phyloP scores from a whole-genome alignment of 148 eudicot species.

The Cornus florida region DNA sequence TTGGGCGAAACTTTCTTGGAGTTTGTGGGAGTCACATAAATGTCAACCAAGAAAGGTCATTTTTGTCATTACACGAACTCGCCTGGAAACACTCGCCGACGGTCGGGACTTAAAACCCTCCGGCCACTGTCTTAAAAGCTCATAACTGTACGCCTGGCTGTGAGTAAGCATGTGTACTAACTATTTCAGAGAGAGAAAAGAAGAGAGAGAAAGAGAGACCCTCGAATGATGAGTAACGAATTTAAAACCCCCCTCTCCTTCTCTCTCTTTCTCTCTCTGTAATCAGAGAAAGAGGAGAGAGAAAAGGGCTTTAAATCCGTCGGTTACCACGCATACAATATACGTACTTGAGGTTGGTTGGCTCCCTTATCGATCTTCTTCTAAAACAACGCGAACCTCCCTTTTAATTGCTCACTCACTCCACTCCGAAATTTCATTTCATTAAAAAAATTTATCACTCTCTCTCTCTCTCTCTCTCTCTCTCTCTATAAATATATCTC shows the following conservation, averaged over 20 bases:
- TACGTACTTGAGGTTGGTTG: background rate
- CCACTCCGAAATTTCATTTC: slow-evolving; percentile 1
- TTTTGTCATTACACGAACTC: background rate
- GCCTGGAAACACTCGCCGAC: background rate
- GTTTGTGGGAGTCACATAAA: background rate
- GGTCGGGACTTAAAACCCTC: background rate
- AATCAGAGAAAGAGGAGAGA: background rate
- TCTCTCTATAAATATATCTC: background rate
- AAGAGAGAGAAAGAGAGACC: background rate
- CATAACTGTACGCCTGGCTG: background rate
- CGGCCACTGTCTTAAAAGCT: background rate
- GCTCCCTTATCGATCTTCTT: background rate
- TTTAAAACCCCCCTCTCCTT: background rate
- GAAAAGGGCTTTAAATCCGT: slow-evolving; percentile 9
- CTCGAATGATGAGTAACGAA: background rate
- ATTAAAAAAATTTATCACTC: background rate
- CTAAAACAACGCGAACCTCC: background rate
- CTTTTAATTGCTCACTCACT: slow-evolving; percentile 9
- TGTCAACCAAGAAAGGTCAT: background rate
- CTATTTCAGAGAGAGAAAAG: background rate
- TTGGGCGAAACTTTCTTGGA: background rate
- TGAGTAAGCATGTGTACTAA: slow-evolving; percentile 4
- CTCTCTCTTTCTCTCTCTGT: too few relatives aligned
- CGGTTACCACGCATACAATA: slow-evolving; percentile 7
- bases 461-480: slow-evolving; percentile 6